Percentiles rank a stretch among this genome's conserved stretches.
phyloP scores from a whole-genome alignment of 768 basidiomycete species.

The Kwoniella botswanensis region DNA sequence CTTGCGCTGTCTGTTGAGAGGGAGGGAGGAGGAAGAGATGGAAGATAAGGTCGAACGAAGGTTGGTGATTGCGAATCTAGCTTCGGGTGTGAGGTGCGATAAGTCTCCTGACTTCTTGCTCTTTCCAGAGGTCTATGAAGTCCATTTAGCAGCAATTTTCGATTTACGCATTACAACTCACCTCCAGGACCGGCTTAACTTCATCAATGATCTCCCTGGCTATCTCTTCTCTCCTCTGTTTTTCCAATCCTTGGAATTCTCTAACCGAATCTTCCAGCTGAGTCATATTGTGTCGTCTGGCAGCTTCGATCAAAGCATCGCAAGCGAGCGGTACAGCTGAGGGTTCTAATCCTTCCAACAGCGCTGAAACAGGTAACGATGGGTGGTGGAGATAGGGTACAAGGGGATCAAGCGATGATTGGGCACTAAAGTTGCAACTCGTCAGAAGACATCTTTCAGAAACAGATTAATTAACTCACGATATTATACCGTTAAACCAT shows the following conservation, averaged over 20 bases:
- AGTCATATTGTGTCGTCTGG: conserved; percentile 25
- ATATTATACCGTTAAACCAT: conserved; percentile 48
- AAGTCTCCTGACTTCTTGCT: conserved; percentile 17
- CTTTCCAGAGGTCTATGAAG: conserved; percentile 14
- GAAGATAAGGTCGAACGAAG: conserved; percentile 62
- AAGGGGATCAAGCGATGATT: conserved; percentile 34
- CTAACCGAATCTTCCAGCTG: conserved; percentile 31
- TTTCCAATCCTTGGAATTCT: conserved; percentile 35
- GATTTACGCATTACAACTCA: conserved; percentile 12
- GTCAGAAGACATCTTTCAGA: too few species aligned
- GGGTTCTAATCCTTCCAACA: conserved; percentile 34
- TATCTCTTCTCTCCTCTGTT: conserved; percentile 33
- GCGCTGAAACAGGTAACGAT: conserved; percentile 25
- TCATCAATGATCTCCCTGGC: conserved; percentile 39
- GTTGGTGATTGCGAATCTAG: conserved; percentile 52
- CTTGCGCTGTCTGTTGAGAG: conserved; percentile 45
- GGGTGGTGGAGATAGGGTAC: conserved; percentile 37
- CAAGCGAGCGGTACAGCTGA: conserved; percentile 41
- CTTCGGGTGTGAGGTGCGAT: conserved; percentile 5
- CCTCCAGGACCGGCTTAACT: conserved; percentile 47
- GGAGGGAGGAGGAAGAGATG: conserved; percentile 30
- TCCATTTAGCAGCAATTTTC: neutral
- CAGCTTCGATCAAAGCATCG: conserved; percentile 32
- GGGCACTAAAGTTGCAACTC: conserved; percentile 23
- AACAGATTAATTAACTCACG: conserved; percentile 28